These are phyloP conservation scores for Ustilago shanxiensis DNA, from an alignment of 1,284 basidiomycete genomes.

Conservation along the genomic window DNA sequence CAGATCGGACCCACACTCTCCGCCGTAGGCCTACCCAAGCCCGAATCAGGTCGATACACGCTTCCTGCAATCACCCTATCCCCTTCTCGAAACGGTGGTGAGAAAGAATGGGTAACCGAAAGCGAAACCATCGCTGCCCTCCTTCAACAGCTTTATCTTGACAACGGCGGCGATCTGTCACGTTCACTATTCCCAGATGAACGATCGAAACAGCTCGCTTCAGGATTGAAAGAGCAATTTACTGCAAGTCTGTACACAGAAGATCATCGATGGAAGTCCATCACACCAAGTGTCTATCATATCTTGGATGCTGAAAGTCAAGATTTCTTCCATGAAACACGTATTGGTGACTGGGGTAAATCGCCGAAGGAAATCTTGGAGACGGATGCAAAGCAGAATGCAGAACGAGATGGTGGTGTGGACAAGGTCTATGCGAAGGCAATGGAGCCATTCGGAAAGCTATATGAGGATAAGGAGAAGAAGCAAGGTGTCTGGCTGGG, in stretches of 20 bases:
- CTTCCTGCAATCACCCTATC: slow-evolving; percentile 37
- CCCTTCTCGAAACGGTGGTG: background rate
- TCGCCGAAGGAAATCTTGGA: slow-evolving; percentile 21
- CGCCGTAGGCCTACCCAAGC: background rate
- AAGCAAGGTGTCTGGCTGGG: slow-evolving; percentile 23
- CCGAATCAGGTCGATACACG: background rate
- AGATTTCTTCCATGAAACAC: slow-evolving; percentile 19
- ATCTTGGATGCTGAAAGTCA: slow-evolving; percentile 36
- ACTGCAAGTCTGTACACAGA: background rate
- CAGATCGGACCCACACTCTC: slow-evolving; percentile 13
- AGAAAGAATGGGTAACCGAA: slow-evolving; percentile 25
- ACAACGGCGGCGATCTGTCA: slow-evolving; percentile 9
- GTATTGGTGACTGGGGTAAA: slow-evolving; percentile 25
- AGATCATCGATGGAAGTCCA: slow-evolving; percentile 20
- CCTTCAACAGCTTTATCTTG: slow-evolving; percentile 31
- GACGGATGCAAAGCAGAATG: slow-evolving; percentile 18
- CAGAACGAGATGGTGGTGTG: slow-evolving; percentile 15
- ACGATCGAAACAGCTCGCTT: background rate
- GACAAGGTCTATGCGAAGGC: slow-evolving; percentile 17
- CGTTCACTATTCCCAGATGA: slow-evolving; percentile 30
- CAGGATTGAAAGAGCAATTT: slow-evolving; percentile 2
- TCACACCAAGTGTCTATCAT: slow-evolving; percentile 18
- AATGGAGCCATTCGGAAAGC: slow-evolving; percentile 23
- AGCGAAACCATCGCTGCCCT: slow-evolving; percentile 25
- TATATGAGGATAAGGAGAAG: slow-evolving; percentile 23